Base-by-base conservation (phyloP, 176 grass and related monocot species). In the Pontederia crassipes region DNA sequence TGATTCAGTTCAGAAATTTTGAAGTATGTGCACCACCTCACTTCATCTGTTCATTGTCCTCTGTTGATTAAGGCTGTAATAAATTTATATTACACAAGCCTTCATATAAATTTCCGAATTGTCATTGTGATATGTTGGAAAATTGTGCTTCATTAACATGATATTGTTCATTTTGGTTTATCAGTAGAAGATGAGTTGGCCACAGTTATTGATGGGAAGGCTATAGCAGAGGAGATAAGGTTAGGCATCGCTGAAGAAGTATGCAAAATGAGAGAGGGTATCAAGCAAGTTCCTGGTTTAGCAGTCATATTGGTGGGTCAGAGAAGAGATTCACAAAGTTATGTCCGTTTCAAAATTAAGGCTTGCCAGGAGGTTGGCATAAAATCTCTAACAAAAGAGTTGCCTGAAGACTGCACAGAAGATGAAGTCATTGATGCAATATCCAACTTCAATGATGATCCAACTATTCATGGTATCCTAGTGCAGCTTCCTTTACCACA, bases 331-430 rank as follows among this genome's bases (percentile, higher is more conserved):
- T 91, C 93, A 55, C 67, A 85, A 28, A 85, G 79, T 29, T 97
- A 97, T 55, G 87, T 91, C 8, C 75, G 84, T 68, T 65, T 79
- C 66, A 97, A 97, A 83, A 82, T 59, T 45, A 97, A 88, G 74
- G 87, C 79, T 35, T 97, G 87, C 54, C 76, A 81, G 65, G 79
- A 97, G 61, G 93, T 97, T 18, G 93, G 93, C 68, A 91, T 97
- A 35, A 97, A 73, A 67, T 97, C 93, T 69, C 73, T 80, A 59
- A 55, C 83, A 50, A 68, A 59, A 3, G 77, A 91, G 62, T 77
- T 97, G 17, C 84, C 84, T 68, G 79, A 74, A 45, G 84, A 84
- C 18, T 97, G 84, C 57, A 62, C 62, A 52, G 84, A 91, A 52
- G 74, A 91, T 68, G 84, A 88, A 51, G 83, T 97, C 57, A 46